phyloP scores from a whole-genome alignment of 2,329 filamentous ascomycete species.

The Colletotrichum limetticola region DNA sequence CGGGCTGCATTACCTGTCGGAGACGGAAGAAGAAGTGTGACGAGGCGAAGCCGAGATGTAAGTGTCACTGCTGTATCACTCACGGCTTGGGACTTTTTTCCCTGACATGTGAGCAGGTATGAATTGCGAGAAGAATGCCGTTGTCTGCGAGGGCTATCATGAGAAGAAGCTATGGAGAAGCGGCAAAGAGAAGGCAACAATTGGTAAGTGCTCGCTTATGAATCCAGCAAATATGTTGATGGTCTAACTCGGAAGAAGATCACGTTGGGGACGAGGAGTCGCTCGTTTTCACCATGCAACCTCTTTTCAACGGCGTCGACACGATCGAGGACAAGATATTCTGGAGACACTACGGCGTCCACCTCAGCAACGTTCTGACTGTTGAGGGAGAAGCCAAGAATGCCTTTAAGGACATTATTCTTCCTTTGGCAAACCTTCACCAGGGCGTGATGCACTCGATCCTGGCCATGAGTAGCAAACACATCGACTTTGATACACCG shows the following conservation, averaged over 20 bases:
- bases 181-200: conserved; percentile 79
- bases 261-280: conserved; percentile 17
- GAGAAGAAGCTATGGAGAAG: conserved; percentile 90
- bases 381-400: conserved; percentile 85
- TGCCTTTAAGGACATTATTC: conserved; percentile 84
- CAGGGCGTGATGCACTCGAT: conserved; percentile 91
- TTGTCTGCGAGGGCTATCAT: conserved; percentile 90
- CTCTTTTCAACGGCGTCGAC: conserved; percentile 84
- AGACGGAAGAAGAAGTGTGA: conserved; percentile 80
- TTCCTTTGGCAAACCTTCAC: conserved; percentile 84
- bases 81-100: not conserved
- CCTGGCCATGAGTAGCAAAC: conserved; percentile 83
- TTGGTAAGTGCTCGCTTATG: conserved; percentile 58
- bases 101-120: conserved; percentile 63
- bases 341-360: conserved; percentile 83
- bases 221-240: not conserved
- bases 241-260: conserved; percentile 20
- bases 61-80: conserved; percentile 42
- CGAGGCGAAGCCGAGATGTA: conserved; percentile 74
- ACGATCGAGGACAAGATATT: conserved; percentile 82
- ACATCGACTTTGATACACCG: conserved; percentile 70
- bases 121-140: conserved; percentile 94
- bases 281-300: conserved; percentile 64
- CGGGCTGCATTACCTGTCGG: conserved; percentile 74
- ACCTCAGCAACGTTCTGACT: conserved; percentile 83